Evolutionary conservation across 495 filamentous ascomycete species (phyloP), one percentile per base, ranked within the genome.

Genomic region (Tuber aestivum): DNA sequence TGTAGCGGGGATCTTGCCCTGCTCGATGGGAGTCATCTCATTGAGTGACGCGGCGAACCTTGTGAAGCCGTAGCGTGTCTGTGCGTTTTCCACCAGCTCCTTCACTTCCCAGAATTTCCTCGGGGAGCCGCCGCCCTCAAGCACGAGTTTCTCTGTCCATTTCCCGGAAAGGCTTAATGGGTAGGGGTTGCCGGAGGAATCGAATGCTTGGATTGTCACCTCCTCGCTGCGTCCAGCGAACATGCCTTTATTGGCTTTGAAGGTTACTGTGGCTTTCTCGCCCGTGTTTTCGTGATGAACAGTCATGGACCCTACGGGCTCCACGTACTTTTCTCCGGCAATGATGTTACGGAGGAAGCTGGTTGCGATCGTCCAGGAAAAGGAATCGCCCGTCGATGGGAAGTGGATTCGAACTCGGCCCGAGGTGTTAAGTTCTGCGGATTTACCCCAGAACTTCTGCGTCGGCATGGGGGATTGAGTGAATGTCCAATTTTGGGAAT

Each of bases 401-500:
- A 83, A 81, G n/a, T 86, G 76, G 45, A 98, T 85, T 35, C 94
- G 89, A 16, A 92, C 90, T 35, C 93, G 91, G 18, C 95, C 95
- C 68, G 97, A 95, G 0, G 94, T 98, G 70, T 90, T 93, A 75
- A 99, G 88, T 84, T 99, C 95, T 27, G 92, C 92, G 73, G 90
- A 93, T 85, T 99, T 99, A 69, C 95, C 95, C 95, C 95, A 99
- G 86, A 99, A 99, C 79, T 98, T 97, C 82, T 99, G 95, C 14
- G 90, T 90, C 4, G 95, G 95, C 80, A 91, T 90, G 0, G 95
- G 93, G 10, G 91, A 91, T 83, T 98, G 95, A 8, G 92, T 86
- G 74, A 97, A 89, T 14, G 90, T 92, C 95, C 95, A 99, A 61
- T 87, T 85, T 37, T 89, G 87, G 78, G 90, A 87, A 81, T 98